Evolutionary conservation across 1,284 basidiomycete genomes (phyloP).

Genomic region (Ustilago curta): DNA sequence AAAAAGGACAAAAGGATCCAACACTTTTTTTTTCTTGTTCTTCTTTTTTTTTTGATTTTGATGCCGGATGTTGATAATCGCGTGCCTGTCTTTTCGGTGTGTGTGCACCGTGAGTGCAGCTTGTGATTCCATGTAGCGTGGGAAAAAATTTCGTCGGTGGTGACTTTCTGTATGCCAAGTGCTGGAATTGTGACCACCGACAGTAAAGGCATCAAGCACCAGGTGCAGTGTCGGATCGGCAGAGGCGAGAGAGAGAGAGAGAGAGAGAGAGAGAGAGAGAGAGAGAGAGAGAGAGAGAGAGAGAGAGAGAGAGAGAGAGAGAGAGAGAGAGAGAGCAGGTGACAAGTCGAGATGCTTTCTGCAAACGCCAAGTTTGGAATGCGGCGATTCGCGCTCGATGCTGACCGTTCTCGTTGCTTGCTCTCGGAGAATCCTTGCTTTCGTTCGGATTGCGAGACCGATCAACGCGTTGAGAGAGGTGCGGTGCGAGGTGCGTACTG

Average conservation of each 20-base stretch:
- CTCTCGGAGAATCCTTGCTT: neutral
- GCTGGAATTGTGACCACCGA: neutral
- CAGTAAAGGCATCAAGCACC: neutral
- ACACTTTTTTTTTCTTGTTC: neutral
- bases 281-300: neutral
- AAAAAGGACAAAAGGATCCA: neutral
- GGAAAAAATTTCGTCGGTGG: slow-evolving; percentile 8
- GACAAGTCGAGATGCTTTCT: neutral
- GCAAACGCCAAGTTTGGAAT: slow-evolving; percentile 15
- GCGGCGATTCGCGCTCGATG: slow-evolving; percentile 11
- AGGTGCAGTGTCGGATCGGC: neutral
- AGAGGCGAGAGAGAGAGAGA: neutral
- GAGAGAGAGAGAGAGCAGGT: neutral
- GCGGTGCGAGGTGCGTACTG: neutral
- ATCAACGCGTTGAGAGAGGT: slow-evolving; percentile 6
- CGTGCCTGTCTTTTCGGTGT: slow-evolving; percentile 1
- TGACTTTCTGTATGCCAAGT: neutral
- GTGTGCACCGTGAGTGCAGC: too few species aligned
- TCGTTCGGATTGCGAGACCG: slow-evolving; percentile 4
- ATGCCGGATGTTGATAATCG: neutral
- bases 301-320: neutral
- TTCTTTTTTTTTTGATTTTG: too few species aligned
- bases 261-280: neutral
- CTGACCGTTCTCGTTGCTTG: neutral
- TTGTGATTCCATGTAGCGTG: slow-evolving; percentile 11